Conservation (phyloP, 257 asterid species). For the Ligustrum vulgare region DNA sequence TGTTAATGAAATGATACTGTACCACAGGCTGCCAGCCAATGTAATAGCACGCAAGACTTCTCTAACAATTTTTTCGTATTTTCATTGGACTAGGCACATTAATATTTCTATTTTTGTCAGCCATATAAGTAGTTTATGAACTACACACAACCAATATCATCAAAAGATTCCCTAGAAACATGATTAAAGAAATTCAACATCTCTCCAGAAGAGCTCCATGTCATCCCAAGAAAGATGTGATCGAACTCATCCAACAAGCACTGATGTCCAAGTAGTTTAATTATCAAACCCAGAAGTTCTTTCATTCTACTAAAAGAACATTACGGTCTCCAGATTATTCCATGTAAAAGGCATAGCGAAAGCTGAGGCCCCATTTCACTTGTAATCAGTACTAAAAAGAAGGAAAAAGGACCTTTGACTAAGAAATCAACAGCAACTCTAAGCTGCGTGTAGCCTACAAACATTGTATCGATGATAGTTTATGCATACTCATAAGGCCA, state of each 20-base stretch:
- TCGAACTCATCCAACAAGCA: not conserved
- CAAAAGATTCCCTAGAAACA: not conserved
- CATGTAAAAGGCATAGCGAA: not conserved
- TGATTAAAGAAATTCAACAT: not conserved
- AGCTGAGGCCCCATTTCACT: not conserved
- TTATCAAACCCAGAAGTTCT: not conserved
- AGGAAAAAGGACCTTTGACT: not conserved
- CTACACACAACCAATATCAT: not conserved
- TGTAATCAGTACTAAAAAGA: not conserved
- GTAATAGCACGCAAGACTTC: not conserved
- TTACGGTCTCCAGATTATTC: not conserved
- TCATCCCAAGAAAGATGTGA: not conserved
- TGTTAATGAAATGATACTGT: not conserved
- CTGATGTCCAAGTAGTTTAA: not conserved
- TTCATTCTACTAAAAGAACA: not conserved
- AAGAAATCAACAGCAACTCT: not conserved
- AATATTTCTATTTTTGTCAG: not conserved
- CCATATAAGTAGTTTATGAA: not conserved
- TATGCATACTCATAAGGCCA: not conserved
- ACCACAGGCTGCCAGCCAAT: not conserved
- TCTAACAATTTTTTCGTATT: not conserved
- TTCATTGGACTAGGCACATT: not conserved
- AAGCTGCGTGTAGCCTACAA: not conserved
- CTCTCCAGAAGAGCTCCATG: not conserved
- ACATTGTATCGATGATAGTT: not conserved